These are phyloP conservation scores for Coemansia sp. DNA, from an alignment of 192 early-diverging fungal species.

Conservation along the genomic window DNA sequence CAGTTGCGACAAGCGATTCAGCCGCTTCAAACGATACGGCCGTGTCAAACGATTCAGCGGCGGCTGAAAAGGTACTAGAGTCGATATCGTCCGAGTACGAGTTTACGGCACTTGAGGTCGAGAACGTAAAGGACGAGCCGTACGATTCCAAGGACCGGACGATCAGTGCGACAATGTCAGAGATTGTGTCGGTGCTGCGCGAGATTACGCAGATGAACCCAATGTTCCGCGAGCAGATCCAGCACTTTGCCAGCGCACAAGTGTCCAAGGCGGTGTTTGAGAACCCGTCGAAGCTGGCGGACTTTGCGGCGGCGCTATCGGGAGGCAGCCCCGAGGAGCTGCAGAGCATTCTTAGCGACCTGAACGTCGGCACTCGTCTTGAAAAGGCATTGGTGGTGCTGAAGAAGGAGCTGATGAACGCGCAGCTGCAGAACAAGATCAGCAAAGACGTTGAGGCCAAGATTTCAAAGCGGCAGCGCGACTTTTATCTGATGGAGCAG, in stretches of 20 bases:
- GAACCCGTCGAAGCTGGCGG: conserved; percentile 91
- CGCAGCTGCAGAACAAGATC: conserved; percentile 96
- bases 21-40: conserved; percentile 7
- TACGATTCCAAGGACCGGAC: conserved; percentile 84
- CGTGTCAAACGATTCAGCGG: conserved; percentile 1
- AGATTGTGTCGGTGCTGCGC: conserved; percentile 94
- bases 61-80: conserved; percentile 35
- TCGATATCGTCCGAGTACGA: conserved; percentile 60
- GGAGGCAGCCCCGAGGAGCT: conserved; percentile 89
- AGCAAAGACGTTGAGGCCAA: conserved; percentile 97
- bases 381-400: conserved; percentile 90
- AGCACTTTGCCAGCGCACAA: conserved; percentile 93
- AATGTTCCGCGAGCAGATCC: conserved; percentile 97
- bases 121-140: conserved; percentile 80
- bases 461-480: conserved; percentile 95
- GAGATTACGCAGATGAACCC: conserved; percentile 95
- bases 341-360: conserved; percentile 86
- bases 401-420: conserved; percentile 98
- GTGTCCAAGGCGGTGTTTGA: conserved; percentile 94
- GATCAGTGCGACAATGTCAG: conserved; percentile 88
- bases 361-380: conserved; percentile 86
- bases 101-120: conserved; percentile 85
- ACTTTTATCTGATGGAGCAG: conserved; percentile 99
- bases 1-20: conserved; percentile 5
- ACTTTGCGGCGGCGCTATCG: conserved; percentile 96